Evolutionary conservation across 176 grass and related monocot genomes (phyloP).

Genomic region (barley (Hordeum vulgare)): DNA sequence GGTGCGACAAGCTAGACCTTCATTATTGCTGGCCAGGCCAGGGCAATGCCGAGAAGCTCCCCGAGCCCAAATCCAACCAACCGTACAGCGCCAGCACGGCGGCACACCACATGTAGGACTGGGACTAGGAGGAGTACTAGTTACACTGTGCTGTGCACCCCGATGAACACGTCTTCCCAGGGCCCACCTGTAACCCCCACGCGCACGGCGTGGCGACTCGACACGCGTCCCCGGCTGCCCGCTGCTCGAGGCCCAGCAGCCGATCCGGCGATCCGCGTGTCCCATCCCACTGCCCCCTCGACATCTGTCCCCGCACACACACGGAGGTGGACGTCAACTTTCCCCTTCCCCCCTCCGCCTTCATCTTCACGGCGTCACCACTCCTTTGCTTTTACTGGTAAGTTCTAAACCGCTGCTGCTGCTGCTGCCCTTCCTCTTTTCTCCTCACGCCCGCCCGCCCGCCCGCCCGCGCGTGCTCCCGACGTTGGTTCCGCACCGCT

Average conservation of each 20-base stretch:
- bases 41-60: background rate
- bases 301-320: background rate
- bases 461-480: background rate
- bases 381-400: background rate
- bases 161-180: background rate
- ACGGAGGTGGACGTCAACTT: background rate
- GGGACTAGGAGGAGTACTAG: background rate
- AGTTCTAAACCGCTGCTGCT: background rate
- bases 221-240: slow-evolving; percentile 1
- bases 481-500: background rate
- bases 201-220: background rate
- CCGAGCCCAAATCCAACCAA: background rate
- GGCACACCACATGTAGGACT: background rate
- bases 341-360: background rate
- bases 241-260: background rate
- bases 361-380: background rate
- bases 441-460: background rate
- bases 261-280: slow-evolving; percentile 10
- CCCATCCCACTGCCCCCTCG: background rate
- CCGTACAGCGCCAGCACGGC: background rate
- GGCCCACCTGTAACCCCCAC: background rate
- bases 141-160: background rate
- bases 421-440: background rate
- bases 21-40: background rate
- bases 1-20: background rate